A percentile compares a stretch with the other conserved stretches of the same genome.
Conservation (phyloP, 2,329 filamentous ascomycete species). For the Purpureocillium lavendulum region DNA sequence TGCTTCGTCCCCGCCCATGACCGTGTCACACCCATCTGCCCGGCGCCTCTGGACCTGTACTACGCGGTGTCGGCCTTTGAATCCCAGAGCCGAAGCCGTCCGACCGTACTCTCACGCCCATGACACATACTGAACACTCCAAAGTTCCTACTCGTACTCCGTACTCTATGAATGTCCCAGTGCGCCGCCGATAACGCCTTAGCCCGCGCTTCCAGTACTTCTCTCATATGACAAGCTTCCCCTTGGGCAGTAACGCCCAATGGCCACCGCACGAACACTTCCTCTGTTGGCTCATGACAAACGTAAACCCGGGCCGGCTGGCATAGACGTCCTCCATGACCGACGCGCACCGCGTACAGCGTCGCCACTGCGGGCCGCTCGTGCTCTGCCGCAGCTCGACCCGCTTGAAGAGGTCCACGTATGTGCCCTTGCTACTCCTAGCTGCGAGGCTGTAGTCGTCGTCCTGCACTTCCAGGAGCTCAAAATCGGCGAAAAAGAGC, state of each 20-base stretch:
- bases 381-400: constrained; percentile 35
- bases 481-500: constrained; percentile 66
- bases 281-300: constrained; percentile 45
- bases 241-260: constrained; percentile 37
- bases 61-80: too few species aligned
- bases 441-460: constrained; percentile 39
- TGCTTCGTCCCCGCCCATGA: too few species aligned
- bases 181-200: not conserved
- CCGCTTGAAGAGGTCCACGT: constrained; percentile 52
- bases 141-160: too few species aligned
- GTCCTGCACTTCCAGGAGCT: constrained; percentile 57
- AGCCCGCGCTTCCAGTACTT: not conserved
- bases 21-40: too few species aligned
- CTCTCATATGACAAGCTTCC: constrained; percentile 13
- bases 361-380: constrained; percentile 21
- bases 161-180: not conserved
- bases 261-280: constrained; percentile 47
- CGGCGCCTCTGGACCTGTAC: too few species aligned
- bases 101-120: too few species aligned
- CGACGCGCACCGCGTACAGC: constrained; percentile 48
- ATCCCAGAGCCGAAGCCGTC: too few species aligned
- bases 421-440: constrained; percentile 25
- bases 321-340: constrained; percentile 55
- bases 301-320: constrained; percentile 40
- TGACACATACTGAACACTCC: too few species aligned